Base-by-base conservation (phyloP, 2,329 filamentous ascomycete species). In the Colletotrichum costaricense region DNA sequence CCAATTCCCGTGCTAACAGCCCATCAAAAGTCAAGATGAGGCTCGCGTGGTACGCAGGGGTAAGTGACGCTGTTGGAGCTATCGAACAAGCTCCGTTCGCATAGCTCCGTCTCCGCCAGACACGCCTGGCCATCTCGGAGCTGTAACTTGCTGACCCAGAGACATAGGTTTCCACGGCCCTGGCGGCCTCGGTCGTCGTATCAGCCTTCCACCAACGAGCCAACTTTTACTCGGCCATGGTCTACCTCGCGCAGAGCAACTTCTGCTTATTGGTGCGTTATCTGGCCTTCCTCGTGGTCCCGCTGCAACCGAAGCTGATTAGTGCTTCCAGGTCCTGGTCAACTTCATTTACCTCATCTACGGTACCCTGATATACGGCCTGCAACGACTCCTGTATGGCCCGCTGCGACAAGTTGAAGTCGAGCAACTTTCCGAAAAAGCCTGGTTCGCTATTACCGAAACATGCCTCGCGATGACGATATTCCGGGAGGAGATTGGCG, bases 391-490 rank as follows among this genome's bases (percentile, higher is more conserved):
- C 65, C 94, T 97, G 81, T 99, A 96, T 80, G 97, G 97, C 74
- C 92, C 91, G 22, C 90, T 99, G 26, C 95, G 97, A 77, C 93
- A 95, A 30, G 94, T 97, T 86, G 97, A 99, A 86, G 94, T 97
- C 78, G 97, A 99, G 83, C 96, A 98, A 82, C 90, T 99, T 16
- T 98, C 97, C 81, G 97, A 99, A 83, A 96, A 96, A 83, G 95
- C 94, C 63, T 99, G 97, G 97, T 98, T 98, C 80, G 96, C 97
- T 52, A 94, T 98, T 54, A 98, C 96, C 59, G 97, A 99, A 85
- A 99, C 97, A 76, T 94, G 95, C 80, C 88, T 99, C 76, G 97
- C 97, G 35, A 98, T 99, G 96, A 98, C 97, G 35, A 98, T 98
- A 76, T 98, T 99, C 83, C 90, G 97, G 57, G 97, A 98, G 75